phyloP scores from a whole-genome alignment of 345 rosid genomes.

The Syzygium aromaticum region DNA sequence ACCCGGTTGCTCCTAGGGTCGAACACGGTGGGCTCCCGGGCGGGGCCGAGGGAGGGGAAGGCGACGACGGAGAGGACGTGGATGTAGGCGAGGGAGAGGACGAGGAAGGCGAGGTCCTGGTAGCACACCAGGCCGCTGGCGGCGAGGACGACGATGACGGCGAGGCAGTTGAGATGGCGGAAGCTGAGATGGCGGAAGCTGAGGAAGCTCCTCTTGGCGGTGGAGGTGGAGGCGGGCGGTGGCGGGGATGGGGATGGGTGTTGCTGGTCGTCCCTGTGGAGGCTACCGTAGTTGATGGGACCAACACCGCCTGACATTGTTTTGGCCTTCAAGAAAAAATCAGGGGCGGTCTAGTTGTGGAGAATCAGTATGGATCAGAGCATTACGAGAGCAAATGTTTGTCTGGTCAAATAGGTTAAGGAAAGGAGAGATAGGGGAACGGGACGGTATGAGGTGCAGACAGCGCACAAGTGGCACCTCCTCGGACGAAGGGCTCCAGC shows the following conservation, averaged over 20 bases:
- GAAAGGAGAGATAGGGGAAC: neutral
- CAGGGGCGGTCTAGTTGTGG: neutral
- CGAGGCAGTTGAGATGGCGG: constrained; percentile 60
- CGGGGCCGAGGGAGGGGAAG: constrained; percentile 34
- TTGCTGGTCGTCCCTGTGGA: constrained; percentile 36
- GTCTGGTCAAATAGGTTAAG: neutral
- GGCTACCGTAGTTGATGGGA: constrained; percentile 44
- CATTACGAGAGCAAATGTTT: neutral
- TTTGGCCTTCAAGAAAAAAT: neutral
- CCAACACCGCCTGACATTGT: constrained; percentile 85
- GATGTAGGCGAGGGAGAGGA: constrained; percentile 50
- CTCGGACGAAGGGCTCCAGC: neutral
- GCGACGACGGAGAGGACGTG: constrained; percentile 47
- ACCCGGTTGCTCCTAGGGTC: constrained; percentile 23
- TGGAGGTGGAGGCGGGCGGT: neutral
- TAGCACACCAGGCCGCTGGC: constrained; percentile 62
- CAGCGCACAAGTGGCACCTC: neutral
- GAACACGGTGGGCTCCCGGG: constrained; percentile 26
- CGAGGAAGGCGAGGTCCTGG: constrained; percentile 46
- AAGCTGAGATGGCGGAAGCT: constrained; percentile 56
- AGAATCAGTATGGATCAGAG: neutral
- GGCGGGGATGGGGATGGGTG: constrained; percentile 2
- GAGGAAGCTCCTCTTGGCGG: constrained; percentile 17
- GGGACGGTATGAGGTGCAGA: neutral
- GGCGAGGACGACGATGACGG: constrained; percentile 40